phyloP scores from a whole-genome alignment of 225 moss, liverwort and hornwort genomes.

The Rhytidiadelphus loreus region DNA sequence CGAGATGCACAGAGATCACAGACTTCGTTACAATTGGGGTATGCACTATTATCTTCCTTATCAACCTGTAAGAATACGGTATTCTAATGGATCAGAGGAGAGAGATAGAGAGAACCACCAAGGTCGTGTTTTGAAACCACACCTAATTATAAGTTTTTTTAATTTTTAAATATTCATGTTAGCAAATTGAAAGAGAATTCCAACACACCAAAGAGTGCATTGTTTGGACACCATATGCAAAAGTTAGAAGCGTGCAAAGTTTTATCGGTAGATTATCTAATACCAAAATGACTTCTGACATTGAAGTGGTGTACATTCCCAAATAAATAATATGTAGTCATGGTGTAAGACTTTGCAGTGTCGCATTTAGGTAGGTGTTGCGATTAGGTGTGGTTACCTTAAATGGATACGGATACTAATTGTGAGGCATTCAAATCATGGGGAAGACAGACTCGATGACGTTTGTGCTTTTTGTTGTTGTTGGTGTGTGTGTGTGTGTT shows the following conservation, averaged over 20 bases:
- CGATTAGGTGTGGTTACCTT: neutral
- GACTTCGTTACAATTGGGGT: slow-evolving; percentile 80
- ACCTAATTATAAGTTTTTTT: neutral
- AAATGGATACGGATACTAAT: neutral
- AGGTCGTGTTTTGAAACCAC: neutral
- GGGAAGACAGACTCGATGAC: neutral
- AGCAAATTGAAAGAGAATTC: neutral
- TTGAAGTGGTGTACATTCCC: neutral
- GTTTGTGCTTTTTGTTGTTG: neutral
- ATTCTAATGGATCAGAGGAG: neutral
- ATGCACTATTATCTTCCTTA: neutral
- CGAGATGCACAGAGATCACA: slow-evolving; percentile 68
- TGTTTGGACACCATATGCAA: neutral
- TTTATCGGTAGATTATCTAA: neutral
- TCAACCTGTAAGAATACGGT: neutral
- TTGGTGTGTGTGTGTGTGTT: neutral
- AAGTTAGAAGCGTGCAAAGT: neutral
- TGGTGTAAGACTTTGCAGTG: neutral
- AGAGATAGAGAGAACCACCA: neutral
- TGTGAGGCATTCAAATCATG: neutral
- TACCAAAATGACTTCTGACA: neutral
- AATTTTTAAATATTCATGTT: neutral
- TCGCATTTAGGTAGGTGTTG: neutral
- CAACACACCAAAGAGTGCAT: neutral
- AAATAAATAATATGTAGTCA: neutral